Base-by-base conservation (phyloP, 345 rosid genomes). In the Syzygium aqueum region DNA sequence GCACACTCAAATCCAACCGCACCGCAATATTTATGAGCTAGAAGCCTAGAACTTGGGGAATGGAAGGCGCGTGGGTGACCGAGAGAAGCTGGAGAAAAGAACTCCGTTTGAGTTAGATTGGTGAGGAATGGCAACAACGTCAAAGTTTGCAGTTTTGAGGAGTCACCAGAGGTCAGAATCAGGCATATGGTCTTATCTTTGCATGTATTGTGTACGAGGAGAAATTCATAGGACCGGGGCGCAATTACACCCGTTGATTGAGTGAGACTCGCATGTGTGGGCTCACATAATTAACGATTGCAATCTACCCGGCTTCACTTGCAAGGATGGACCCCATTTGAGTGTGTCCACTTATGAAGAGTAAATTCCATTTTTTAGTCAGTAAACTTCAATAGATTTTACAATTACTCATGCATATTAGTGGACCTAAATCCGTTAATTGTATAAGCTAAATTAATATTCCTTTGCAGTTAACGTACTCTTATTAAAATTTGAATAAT, bases 1-100 rank as follows among this genome's bases (percentile, higher is more conserved):
- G 37, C 37, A 33, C 37, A 53, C 90, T 89, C 23, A 91, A 93
- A 94, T 95, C 95, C 93, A 91, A 90, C 87, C 92, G 85, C 87
- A 78, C 90, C 90, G 89, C 90, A 86, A 87, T 86, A 85, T 53
- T 67, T 85, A 52, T 43, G 43, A 8, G 8, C 37, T 33, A 33
- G 37, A 33, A 33, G 37, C 37, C 49, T 10, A 2, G 61, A 22
- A 2, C 61, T 56, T 10, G 49, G 56, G 84, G 73, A 84, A 77
- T 8, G 43, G 59, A 13, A 27, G 43, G 89, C 27, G 86, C 46
- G 65, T 28, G 49, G 23, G 27, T 23, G 33, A 46, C 27, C 16
- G 27, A 15, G 52, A 85, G 80, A 23, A 59, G 53, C 53, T 13
- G 23, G 51, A 43, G 27, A 43, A 50, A 22, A 77, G 56, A 52